Percentiles rank a stretch among this genome's conserved stretches.
These are phyloP conservation scores for Holtermannia corniformis DNA, from an alignment of 768 basidiomycete species.

Conservation along the genomic window DNA sequence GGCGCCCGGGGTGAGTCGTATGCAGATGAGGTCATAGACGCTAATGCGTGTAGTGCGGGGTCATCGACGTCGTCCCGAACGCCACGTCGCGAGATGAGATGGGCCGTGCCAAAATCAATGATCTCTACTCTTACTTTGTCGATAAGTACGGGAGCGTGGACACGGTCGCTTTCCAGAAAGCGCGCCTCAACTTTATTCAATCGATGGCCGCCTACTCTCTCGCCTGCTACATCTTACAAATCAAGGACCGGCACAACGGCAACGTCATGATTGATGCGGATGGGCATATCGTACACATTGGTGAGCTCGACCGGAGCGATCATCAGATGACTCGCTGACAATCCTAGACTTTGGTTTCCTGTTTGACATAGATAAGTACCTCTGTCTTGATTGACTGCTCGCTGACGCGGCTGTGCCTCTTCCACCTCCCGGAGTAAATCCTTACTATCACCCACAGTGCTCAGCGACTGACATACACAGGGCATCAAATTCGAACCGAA, in stretches of 20 bases:
- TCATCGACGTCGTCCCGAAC: constrained; percentile 97
- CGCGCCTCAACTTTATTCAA: constrained; percentile 91
- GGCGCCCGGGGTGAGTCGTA: constrained; percentile 69
- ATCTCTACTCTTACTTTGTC: constrained; percentile 85
- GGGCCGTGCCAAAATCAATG: constrained; percentile 97
- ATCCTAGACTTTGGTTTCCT: constrained; percentile 22
- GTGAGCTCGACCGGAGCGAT: constrained; percentile 45
- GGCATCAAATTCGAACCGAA: constrained; percentile 98
- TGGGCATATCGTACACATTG: constrained; percentile 93
- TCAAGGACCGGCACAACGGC: constrained; percentile 97
- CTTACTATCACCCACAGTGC: not conserved
- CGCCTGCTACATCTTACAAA: constrained; percentile 93
- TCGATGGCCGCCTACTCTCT: constrained; percentile 99
- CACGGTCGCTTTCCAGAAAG: constrained; percentile 78
- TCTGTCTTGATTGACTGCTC: not conserved
- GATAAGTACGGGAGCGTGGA: constrained; percentile 87
- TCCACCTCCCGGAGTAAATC: constrained; percentile 60
- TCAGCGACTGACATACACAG: not conserved
- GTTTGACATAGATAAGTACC: constrained; percentile 85
- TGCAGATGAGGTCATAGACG: constrained; percentile 1
- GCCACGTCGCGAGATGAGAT: constrained; percentile 97
- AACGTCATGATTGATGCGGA: constrained; percentile 99
- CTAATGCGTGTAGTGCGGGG: constrained; percentile 63
- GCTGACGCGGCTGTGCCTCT: constrained; percentile 33
- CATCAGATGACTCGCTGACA: constrained; percentile 1